Base-by-base conservation (phyloP, 2,329 filamentous ascomycete genomes). In the Penicillium sp. region DNA sequence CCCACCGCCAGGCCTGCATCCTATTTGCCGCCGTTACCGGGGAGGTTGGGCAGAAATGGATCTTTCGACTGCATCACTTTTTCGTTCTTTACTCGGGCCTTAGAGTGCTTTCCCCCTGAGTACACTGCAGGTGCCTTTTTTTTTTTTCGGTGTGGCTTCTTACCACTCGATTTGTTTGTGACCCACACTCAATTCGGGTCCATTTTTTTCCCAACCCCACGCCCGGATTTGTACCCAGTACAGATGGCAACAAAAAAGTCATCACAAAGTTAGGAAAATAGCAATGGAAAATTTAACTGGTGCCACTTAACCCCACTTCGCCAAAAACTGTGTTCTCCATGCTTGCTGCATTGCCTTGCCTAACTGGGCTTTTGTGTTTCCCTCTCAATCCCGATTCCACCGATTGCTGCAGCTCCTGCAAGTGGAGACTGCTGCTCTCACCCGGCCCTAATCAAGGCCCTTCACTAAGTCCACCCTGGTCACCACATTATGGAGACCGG, bases 21-120 rank as follows among this genome's bases (percentile, higher is more conserved):
- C 54, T 52, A 59, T 69, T 68, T 68, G 62, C 64, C 64, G 66
- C 62, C 56, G 33, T 61, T 60, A 51, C 59, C 62, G 64, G 61
- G 43, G 47, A 57, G 56, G 62, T 66, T 66, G 63, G 63, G 71
- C 69, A 73, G 64, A 64, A 69, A 72, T 67, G 50, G 45, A 55
- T 53, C 48, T 64, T 46, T 26, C 51, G 58, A 60, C 62, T 61
- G 61, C 61, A 66, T 62, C 59, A 51, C 58, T 55, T 62, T 55
- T 58, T 50, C 58, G 29, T 31, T 31, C 8, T 26, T 33, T 50
- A 23, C 47, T 35, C 37, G 53, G 55, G 53, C 52, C 50, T 57
- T 19, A 33, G 50, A 23, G 16, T 42, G 23, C 29, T 56, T 49
- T 42, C 48, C 48, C 37, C 33, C 35, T 53, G 58, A 53, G 43